Evolutionary conservation across 139 green algal genomes (phyloP).

Genomic region (Astrephomene gubernaculifera): DNA sequence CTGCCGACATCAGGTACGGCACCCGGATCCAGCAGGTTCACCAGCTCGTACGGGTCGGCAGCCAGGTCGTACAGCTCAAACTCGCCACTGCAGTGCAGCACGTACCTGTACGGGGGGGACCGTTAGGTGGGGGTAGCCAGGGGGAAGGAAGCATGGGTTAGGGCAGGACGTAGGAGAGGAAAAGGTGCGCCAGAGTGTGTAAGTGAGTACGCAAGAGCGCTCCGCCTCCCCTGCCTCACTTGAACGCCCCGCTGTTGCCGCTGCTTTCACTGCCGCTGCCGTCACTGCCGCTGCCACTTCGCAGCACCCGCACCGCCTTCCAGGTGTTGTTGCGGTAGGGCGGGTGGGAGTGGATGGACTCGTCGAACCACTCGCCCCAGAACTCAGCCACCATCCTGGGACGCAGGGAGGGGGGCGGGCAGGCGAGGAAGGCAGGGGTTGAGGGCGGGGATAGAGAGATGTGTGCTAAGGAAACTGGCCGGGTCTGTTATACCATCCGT

Average conservation of each 20-base stretch:
- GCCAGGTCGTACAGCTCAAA: constrained; percentile 37
- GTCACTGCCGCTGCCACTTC: not conserved
- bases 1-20: not conserved
- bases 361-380: constrained; percentile 35
- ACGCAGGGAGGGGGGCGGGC: not conserved
- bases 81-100: constrained; percentile 39
- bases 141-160: too few species aligned
- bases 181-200: too few species aligned
- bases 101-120: constrained; percentile 15
- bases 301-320: constrained; percentile 42
- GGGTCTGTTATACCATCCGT: too few species aligned
- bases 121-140: too few species aligned
- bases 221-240: not conserved
- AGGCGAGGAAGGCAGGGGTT: too few species aligned
- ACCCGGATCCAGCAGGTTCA: constrained; percentile 22
- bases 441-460: not conserved
- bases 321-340: constrained; percentile 35
- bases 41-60: constrained; percentile 15
- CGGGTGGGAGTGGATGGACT: constrained; percentile 17
- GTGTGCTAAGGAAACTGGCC: too few species aligned
- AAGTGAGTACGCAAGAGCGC: too few species aligned
- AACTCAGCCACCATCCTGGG: constrained; percentile 29
- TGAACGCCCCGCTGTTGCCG: constrained; percentile 15
- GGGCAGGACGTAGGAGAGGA: too few species aligned
- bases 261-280: too few species aligned